phyloP scores from a whole-genome alignment of 192 early-diverging fungal species.

The Coemansia interrupta region DNA sequence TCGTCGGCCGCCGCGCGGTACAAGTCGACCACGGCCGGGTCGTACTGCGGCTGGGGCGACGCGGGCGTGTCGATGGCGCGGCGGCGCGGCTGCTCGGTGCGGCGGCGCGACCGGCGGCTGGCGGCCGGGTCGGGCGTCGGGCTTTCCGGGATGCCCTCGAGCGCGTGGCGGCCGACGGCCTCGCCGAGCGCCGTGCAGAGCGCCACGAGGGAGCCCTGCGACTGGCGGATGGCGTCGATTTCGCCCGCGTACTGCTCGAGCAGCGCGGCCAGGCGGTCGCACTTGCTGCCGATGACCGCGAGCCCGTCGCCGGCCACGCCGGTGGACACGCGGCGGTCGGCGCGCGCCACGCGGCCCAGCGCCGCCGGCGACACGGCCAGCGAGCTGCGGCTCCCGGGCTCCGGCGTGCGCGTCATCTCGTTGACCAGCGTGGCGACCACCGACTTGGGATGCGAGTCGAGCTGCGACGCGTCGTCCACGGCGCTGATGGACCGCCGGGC shows the following conservation, averaged over 20 bases:
- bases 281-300: constrained; percentile 40
- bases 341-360: constrained; percentile 25
- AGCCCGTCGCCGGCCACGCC: constrained; percentile 42
- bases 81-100: constrained; percentile 41
- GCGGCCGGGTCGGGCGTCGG: constrained; percentile 3
- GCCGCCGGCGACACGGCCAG: constrained; percentile 13
- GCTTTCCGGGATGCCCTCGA: neutral
- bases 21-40: constrained; percentile 3
- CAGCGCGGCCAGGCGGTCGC: constrained; percentile 38
- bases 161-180: neutral
- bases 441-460: constrained; percentile 35
- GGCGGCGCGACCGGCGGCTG: constrained; percentile 30
- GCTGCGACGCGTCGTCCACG: constrained; percentile 20
- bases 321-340: constrained; percentile 41
- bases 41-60: constrained; percentile 1
- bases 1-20: constrained; percentile 36
- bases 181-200: constrained; percentile 28
- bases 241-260: constrained; percentile 38
- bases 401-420: constrained; percentile 23
- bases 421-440: constrained; percentile 51
- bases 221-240: constrained; percentile 17
- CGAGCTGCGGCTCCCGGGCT: constrained; percentile 15
- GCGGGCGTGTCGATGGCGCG: constrained; percentile 13
- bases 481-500: constrained; percentile 41
- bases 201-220: constrained; percentile 32